phyloP scores from a whole-genome alignment of 1,284 basidiomycete species.

The Tilletiaria anomala region DNA sequence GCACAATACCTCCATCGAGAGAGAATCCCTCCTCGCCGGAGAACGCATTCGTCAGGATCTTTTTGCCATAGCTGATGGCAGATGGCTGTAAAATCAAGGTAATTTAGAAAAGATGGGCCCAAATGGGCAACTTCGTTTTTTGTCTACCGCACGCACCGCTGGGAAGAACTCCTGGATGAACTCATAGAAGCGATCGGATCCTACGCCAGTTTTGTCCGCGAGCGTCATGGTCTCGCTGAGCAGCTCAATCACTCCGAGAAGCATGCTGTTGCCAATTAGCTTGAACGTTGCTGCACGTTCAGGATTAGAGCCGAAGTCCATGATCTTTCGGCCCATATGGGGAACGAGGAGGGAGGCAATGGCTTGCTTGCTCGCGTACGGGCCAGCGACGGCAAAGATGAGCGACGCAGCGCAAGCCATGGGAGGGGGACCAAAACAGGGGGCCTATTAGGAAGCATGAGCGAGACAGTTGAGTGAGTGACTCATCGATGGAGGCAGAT shows the following conservation, averaged over 20 bases:
- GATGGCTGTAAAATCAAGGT: no score
- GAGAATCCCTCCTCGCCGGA: neutral
- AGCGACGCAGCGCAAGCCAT: constrained; percentile 56
- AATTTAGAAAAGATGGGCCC: no score
- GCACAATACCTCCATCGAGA: neutral
- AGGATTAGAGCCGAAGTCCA: constrained; percentile 52
- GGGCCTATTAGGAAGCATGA: no score
- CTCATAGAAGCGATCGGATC: constrained; percentile 46
- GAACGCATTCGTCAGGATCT: neutral
- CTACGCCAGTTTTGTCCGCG: constrained; percentile 68
- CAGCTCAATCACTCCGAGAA: constrained; percentile 50
- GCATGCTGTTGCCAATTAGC: constrained; percentile 45
- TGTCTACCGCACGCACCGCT: no score
- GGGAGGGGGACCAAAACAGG: constrained; percentile 53
- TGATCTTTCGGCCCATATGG: constrained; percentile 45
- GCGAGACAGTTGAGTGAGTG: no score
- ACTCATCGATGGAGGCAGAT: no score
- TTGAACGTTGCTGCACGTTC: constrained; percentile 61
- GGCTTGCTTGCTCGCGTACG: constrained; percentile 69
- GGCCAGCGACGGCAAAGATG: constrained; percentile 63
- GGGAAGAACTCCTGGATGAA: constrained; percentile 15
- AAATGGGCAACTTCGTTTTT: no score
- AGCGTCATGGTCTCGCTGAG: constrained; percentile 68
- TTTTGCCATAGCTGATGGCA: neutral
- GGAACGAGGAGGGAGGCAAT: constrained; percentile 52